Evolutionary conservation across 306 rosid species (phyloP).

Genomic region (Rubus idaeus): DNA sequence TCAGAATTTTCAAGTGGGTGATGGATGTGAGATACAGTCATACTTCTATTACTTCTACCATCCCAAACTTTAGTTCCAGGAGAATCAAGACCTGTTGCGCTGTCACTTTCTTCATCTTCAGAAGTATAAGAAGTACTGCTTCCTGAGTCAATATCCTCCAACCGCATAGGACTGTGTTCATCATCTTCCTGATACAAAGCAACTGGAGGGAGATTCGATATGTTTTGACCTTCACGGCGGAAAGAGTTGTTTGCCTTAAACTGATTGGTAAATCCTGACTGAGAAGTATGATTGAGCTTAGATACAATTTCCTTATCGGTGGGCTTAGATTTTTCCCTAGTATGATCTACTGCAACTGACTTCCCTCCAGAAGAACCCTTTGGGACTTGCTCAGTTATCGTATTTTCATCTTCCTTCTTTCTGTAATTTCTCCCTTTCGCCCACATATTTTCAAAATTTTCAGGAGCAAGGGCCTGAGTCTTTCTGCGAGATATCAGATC

Average conservation of each 20-base stretch:
- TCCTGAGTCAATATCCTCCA: conserved; percentile 55
- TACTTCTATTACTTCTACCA: conserved; percentile 78
- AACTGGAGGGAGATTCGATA: conserved; percentile 32
- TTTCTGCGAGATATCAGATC: conserved; percentile 83
- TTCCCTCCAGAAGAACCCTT: conserved; percentile 48
- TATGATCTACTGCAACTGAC: conserved; percentile 34
- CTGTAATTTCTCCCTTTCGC: conserved; percentile 77
- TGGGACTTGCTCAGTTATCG: conserved; percentile 41
- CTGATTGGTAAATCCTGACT: conserved; percentile 38
- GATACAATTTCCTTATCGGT: conserved; percentile 38
- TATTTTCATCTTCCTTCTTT: conserved; percentile 57
- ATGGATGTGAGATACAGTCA: conserved; percentile 67
- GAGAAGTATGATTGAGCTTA: conserved; percentile 40
- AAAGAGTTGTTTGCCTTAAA: conserved; percentile 33
- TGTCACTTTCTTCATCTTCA: conserved; percentile 69
- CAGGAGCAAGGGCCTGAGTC: conserved; percentile 92
- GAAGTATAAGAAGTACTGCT: conserved; percentile 77
- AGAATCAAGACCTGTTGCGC: conserved; percentile 84
- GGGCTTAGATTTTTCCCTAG: conserved; percentile 44
- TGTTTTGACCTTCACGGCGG: conserved; percentile 35
- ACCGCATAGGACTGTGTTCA: conserved; percentile 36
- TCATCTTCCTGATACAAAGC: conserved; percentile 46
- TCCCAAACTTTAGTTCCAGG: conserved; percentile 98
- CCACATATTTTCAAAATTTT: conserved; percentile 94
- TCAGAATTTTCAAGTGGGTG: conserved; percentile 90